Evolutionary conservation across 139 green algal genomes (phyloP).

Genomic region (Ulvella scutata): DNA sequence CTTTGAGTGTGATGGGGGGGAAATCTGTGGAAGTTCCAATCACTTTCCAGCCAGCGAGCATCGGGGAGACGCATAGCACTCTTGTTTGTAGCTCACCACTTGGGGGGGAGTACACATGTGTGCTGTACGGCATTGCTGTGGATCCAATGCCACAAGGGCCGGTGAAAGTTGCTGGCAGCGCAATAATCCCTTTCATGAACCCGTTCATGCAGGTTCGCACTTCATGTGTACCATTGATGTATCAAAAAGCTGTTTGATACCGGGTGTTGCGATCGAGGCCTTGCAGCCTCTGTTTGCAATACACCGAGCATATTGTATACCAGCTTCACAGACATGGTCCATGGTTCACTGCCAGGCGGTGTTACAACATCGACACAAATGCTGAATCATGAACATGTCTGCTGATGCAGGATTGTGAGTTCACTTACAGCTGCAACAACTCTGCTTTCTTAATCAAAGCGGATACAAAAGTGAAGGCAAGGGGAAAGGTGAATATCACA

Average conservation of each 20-base stretch:
- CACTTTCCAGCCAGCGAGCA: constrained; percentile 42
- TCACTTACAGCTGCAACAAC: constrained; percentile 55
- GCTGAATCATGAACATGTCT: too few species aligned
- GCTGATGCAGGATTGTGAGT: constrained; percentile 35
- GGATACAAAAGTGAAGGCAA: constrained; percentile 36
- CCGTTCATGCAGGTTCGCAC: too few species aligned
- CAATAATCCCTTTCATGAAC: constrained; percentile 50
- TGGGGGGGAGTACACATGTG: constrained; percentile 45
- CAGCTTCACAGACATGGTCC: too few species aligned
- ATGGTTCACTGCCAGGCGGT: too few species aligned
- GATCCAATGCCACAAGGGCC: constrained; percentile 57
- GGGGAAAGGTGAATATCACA: constrained; percentile 40
- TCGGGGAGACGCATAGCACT: constrained; percentile 40
- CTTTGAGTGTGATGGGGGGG: constrained; percentile 8
- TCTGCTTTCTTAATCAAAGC: constrained; percentile 39
- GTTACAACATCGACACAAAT: too few species aligned
- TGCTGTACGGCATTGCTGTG: constrained; percentile 45
- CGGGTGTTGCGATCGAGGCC: too few species aligned
- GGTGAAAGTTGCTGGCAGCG: constrained; percentile 31
- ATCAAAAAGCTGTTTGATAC: too few species aligned
- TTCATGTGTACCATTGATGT: too few species aligned
- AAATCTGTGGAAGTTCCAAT: constrained; percentile 44
- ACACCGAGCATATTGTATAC: too few species aligned
- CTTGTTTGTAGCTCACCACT: constrained; percentile 27
- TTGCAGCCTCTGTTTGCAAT: too few species aligned